Conservation (phyloP, 1,284 basidiomycete genomes). For the Gomphus bonarii region DNA sequence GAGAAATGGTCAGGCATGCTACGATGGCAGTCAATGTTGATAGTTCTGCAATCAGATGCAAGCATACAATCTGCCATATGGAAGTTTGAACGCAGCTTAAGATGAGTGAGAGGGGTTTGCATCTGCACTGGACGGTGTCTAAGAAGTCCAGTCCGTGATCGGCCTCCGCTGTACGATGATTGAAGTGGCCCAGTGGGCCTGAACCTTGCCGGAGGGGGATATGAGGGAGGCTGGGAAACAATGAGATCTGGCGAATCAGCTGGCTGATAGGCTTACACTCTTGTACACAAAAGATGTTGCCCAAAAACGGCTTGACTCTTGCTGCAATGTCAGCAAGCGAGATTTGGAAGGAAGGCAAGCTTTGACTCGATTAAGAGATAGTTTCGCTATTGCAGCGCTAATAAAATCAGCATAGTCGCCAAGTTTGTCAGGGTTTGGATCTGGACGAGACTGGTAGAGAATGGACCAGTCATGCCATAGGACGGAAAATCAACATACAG, state of each 20-base stretch:
- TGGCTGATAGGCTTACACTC: background rate
- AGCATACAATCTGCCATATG: conserved; percentile 5
- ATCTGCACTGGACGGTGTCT: background rate
- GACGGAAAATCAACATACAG: background rate
- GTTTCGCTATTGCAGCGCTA: background rate
- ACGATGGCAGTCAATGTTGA: background rate
- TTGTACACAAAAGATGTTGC: background rate
- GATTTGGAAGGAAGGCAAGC: background rate
- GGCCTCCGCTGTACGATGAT: background rate
- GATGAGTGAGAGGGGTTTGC: background rate
- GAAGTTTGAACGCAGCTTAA: background rate
- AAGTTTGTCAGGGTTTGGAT: background rate
- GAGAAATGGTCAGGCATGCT: background rate
- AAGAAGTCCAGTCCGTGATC: background rate
- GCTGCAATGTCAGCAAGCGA: background rate
- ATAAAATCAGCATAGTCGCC: background rate
- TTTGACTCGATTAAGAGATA: background rate
- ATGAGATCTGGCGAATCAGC: background rate
- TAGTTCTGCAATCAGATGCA: background rate
- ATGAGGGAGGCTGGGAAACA: background rate
- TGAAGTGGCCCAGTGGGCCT: background rate
- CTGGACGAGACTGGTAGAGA: background rate
- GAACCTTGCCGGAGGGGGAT: background rate
- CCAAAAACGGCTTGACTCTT: background rate
- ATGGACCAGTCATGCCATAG: background rate